Conservation (phyloP, 345 rosid genomes). For the Viola odorata region DNA sequence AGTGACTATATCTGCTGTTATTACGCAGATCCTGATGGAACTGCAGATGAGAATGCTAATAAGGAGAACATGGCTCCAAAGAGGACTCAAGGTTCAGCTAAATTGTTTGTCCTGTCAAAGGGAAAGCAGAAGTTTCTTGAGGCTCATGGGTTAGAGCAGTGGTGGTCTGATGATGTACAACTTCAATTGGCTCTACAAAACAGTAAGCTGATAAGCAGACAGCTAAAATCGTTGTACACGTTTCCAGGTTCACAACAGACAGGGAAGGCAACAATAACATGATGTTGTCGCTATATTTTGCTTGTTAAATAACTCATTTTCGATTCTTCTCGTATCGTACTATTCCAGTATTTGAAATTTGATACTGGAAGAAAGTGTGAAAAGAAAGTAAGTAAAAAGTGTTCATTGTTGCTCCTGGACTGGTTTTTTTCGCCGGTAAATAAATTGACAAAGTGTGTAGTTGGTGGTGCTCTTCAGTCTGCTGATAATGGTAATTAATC, state of each 20-base stretch:
- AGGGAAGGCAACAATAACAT: slow-evolving; percentile 12
- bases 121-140: slow-evolving; percentile 91
- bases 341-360: neutral
- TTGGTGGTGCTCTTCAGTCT: neutral
- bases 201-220: slow-evolving; percentile 80
- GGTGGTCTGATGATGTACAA: slow-evolving; percentile 94
- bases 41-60: slow-evolving; percentile 23
- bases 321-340: neutral
- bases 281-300: neutral
- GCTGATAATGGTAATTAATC: neutral
- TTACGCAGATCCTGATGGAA: slow-evolving; percentile 53
- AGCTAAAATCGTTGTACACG: slow-evolving; percentile 74
- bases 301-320: slow-evolving; percentile 23
- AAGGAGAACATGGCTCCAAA: slow-evolving; percentile 47
- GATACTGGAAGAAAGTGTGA: neutral
- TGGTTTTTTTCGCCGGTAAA: neutral
- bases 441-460: neutral
- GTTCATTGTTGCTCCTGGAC: neutral
- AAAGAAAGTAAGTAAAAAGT: neutral
- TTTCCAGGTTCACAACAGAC: slow-evolving; percentile 33
- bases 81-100: slow-evolving; percentile 55
- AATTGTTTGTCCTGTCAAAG: slow-evolving; percentile 85
- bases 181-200: slow-evolving; percentile 61
- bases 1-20: slow-evolving; percentile 88
- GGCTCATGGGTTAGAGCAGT: slow-evolving; percentile 92